Evolutionary conservation across 2,329 filamentous ascomycete genomes (phyloP), one percentile per base, ranked within the genome.

Genomic region (Zymoseptoria pseudotritici): DNA sequence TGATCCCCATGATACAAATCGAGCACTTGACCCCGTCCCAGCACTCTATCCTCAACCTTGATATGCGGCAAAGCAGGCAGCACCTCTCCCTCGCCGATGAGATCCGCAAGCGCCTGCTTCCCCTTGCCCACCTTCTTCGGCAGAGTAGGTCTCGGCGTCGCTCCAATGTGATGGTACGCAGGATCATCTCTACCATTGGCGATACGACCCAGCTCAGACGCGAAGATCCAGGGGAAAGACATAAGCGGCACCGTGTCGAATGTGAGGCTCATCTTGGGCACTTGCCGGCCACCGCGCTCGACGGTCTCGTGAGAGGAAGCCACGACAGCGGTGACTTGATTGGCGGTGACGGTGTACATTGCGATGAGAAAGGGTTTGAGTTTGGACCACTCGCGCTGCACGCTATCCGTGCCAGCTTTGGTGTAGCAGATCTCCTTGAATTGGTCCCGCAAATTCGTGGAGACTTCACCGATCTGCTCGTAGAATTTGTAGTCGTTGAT

Each of bases 211-310:
- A 96, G 78, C 61, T 91, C 83, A 52, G 82, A 80, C 11, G 86
- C 80, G 64, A 97, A 96, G 1, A 97, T 78, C 94, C 94, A 99
- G 0, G 94, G 93, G 67, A 97, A 97, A 61, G 88, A 94, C 67
- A 97, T 94, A 8, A 97, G 78, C 0, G 94, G 93, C 80, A 91
- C 87, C 2, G 77, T 76, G 8, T 78, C 78, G 2, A 78, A 69
- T 10, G 74, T 75, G 69, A 76, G 75, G 20, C 70, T 71, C 21
- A 74, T 71, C 11, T 70, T 50, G 4, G 73, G 74, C 6, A 77
- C 67, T n/a, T 69, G 66, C 29, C 70, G 64, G 1, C 75, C 77
- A 17, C 72, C 78, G 6, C 74, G 74, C 2, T 73, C 67, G 62
- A 73, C 75, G 0, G 67, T 75, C n/a, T 71, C 59, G 2, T 72